These are phyloP conservation scores for Haplosporangium sp. DNA, from an alignment of 371 early-diverging fungal species.

Conservation along the genomic window DNA sequence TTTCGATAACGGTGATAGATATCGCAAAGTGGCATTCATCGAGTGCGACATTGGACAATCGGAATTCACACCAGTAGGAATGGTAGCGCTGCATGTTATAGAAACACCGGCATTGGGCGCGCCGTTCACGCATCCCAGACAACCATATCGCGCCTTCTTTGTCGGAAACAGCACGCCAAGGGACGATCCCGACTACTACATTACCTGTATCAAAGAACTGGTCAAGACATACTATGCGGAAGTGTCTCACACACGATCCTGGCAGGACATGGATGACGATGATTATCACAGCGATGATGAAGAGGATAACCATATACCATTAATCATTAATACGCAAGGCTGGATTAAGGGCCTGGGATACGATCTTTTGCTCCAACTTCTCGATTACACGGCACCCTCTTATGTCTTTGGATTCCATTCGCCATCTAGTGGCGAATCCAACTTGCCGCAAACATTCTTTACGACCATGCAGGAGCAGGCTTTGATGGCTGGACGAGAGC, in stretches of 20 bases:
- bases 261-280: slow-evolving; percentile 44
- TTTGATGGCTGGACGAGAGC: background rate
- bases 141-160: slow-evolving; percentile 69
- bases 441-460: slow-evolving; percentile 57
- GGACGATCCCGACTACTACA: slow-evolving; percentile 77
- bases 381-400: slow-evolving; percentile 63
- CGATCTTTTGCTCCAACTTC: slow-evolving; percentile 70
- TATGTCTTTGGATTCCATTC: slow-evolving; percentile 64
- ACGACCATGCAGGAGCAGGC: slow-evolving; percentile 30
- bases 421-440: slow-evolving; percentile 37
- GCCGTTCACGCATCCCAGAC: slow-evolving; percentile 77
- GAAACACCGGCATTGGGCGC: slow-evolving; percentile 77
- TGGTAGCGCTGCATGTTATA: slow-evolving; percentile 76
- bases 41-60: slow-evolving; percentile 89
- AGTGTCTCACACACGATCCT: slow-evolving; percentile 42
- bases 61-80: slow-evolving; percentile 80
- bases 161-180: slow-evolving; percentile 74
- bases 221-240: slow-evolving; percentile 62
- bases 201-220: slow-evolving; percentile 68
- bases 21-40: slow-evolving; percentile 72
- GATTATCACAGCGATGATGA: slow-evolving; percentile 37
- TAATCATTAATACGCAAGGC: slow-evolving; percentile 87
- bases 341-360: slow-evolving; percentile 85
- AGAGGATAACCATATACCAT: slow-evolving; percentile 62
- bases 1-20: slow-evolving; percentile 38